Percentiles rank a stretch among this genome's conserved stretches.
Conservation (phyloP, 305 asterid species). For the Fraxinus angustifolia region DNA sequence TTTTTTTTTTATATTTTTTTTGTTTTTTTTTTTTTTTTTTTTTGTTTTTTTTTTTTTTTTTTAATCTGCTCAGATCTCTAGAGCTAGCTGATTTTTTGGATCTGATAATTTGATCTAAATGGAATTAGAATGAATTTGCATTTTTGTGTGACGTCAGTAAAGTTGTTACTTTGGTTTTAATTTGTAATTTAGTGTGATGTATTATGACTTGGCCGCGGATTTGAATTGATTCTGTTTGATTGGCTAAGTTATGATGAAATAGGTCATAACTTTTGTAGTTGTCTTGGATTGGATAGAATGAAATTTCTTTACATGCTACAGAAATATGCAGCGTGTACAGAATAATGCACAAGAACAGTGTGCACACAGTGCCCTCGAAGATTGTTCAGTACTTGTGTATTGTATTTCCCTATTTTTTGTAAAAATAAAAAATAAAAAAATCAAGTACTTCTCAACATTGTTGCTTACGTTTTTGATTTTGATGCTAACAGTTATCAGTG, state of each 20-base stretch:
- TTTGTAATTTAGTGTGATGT: background rate
- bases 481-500: background rate
- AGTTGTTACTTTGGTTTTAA: background rate
- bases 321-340: background rate
- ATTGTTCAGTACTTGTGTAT: background rate
- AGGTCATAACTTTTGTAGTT: conserved; percentile 20
- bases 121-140: conserved; percentile 3
- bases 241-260: background rate
- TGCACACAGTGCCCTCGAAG: conserved; percentile 1
- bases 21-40: no score
- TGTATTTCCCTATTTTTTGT: background rate
- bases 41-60: background rate
- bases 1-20: no score
- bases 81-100: conserved; percentile 3
- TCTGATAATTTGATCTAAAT: conserved; percentile 22
- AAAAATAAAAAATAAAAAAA: background rate
- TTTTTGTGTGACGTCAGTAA: background rate
- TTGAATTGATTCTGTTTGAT: conserved; percentile 10
- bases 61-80: conserved; percentile 17
- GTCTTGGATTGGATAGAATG: background rate
- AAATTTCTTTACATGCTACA: conserved; percentile 1
- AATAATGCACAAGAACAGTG: background rate
- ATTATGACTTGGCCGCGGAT: background rate
- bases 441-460: background rate
- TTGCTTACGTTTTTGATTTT: background rate